These are phyloP conservation scores for Xylariaceae sp. DNA, from an alignment of 2,329 filamentous ascomycete species.

Conservation along the genomic window DNA sequence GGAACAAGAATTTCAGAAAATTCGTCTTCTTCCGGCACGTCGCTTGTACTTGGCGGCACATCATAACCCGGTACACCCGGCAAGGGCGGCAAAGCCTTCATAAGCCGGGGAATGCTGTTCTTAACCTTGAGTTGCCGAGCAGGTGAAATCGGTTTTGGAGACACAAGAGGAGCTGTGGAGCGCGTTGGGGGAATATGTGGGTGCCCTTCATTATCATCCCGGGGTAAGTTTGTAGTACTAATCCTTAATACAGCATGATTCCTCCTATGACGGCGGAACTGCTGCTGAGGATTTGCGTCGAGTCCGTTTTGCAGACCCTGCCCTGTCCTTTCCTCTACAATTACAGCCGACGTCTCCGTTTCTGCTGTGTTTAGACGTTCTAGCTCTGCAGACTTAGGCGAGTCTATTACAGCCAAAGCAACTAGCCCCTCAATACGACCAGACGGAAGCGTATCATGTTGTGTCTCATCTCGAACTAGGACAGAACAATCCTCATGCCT, in stretches of 20 bases:
- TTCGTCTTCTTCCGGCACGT: conserved; percentile 24
- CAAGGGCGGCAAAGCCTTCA: conserved; percentile 47
- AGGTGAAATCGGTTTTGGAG: conserved; percentile 46
- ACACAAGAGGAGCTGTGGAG: conserved; percentile 35
- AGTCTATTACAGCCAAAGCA: neutral
- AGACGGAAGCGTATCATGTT: neutral
- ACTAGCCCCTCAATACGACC: neutral
- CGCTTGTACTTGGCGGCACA: conserved; percentile 19
- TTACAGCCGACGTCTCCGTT: neutral
- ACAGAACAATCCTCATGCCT: neutral
- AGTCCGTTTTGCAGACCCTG: neutral
- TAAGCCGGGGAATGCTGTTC: conserved; percentile 46
- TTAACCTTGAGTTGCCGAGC: conserved; percentile 40
- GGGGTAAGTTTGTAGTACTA: conserved; percentile 24
- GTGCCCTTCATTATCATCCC: conserved; percentile 24
- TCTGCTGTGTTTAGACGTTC: neutral
- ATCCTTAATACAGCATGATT: conserved; percentile 27
- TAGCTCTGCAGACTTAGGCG: neutral
- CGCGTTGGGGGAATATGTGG: conserved; percentile 28
- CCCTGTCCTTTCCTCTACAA: neutral
- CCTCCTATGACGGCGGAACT: conserved; percentile 26
- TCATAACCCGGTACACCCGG: conserved; percentile 31
- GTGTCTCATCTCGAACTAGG: neutral
- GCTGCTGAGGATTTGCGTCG: conserved; percentile 4
- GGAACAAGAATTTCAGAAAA: conserved; percentile 28